Evolutionary conservation across 2,329 filamentous ascomycete genomes (phyloP).

Genomic region (Venturia asperata): DNA sequence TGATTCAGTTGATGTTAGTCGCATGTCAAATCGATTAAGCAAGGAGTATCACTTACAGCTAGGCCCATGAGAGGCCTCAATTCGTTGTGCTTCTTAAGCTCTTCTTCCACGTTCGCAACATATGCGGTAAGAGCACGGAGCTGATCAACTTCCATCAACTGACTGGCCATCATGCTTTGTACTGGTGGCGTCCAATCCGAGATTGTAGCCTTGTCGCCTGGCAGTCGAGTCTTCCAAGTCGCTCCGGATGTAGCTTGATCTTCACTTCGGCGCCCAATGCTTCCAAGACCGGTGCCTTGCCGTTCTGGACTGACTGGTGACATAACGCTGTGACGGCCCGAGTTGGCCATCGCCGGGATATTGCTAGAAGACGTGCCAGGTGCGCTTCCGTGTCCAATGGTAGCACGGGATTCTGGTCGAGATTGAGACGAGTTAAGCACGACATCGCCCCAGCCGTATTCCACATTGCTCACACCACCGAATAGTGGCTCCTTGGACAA

Average conservation of each 20-base stretch:
- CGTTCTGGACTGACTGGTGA: constrained; percentile 3
- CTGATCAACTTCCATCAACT: constrained; percentile 72
- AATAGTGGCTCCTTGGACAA: constrained; percentile 88
- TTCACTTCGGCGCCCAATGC: constrained; percentile 8
- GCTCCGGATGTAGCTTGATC: constrained; percentile 25
- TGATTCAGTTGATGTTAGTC: constrained; percentile 24
- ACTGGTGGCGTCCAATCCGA: constrained; percentile 84
- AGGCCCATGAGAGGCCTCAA: constrained; percentile 79
- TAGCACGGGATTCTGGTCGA: constrained; percentile 30
- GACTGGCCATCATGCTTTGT: constrained; percentile 82
- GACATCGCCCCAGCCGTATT: constrained; percentile 90
- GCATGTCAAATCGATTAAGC: constrained; percentile 5
- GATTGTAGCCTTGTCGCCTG: constrained; percentile 77
- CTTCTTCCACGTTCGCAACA: constrained; percentile 76
- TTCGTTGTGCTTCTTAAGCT: constrained; percentile 81
- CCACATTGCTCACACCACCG: constrained; percentile 91
- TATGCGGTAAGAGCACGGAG: constrained; percentile 67
- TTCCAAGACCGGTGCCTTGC: constrained; percentile 6
- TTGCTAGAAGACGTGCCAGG: constrained; percentile 20
- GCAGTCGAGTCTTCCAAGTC: constrained; percentile 41
- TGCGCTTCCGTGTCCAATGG: constrained; percentile 26
- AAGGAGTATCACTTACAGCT: constrained; percentile 47
- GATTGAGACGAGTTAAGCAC: constrained; percentile 55
- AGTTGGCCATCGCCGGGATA: constrained; percentile 14
- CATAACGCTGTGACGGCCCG: constrained; percentile 22